Evolutionary conservation across 345 rosid genomes (phyloP).

Genomic region (Carallia brachiata): DNA sequence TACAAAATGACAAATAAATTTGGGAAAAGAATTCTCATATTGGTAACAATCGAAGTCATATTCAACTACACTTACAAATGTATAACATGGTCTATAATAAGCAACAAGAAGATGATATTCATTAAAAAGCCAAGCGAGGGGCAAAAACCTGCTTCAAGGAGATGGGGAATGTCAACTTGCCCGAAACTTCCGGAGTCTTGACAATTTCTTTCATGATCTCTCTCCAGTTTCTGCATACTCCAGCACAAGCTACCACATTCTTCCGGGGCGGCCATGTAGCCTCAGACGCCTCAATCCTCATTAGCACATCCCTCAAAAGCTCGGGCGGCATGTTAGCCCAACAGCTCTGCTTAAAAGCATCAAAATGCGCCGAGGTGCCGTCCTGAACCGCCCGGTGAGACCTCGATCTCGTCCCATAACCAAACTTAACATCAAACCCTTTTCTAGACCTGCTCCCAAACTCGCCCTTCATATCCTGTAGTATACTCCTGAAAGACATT

Average conservation of each 20-base stretch:
- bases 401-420: constrained; percentile 37
- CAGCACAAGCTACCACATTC: constrained; percentile 85
- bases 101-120: not conserved
- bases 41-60: not conserved
- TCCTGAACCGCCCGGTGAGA: constrained; percentile 91
- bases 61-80: not conserved
- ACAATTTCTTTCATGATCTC: constrained; percentile 86
- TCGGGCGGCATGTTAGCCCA: constrained; percentile 98
- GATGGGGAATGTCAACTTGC: constrained; percentile 83
- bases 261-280: constrained; percentile 68
- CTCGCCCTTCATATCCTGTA: constrained; percentile 15
- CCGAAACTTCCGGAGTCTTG: constrained; percentile 63
- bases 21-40: not conserved
- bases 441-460: constrained; percentile 10
- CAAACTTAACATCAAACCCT: constrained; percentile 11
- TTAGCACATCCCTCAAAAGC: constrained; percentile 78
- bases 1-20: not conserved
- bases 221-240: constrained; percentile 93
- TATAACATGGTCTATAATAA: not conserved
- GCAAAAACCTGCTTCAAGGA: constrained; percentile 80
- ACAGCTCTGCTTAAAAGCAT: constrained; percentile 82
- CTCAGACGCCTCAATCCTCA: constrained; percentile 83
- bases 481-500: constrained; percentile 17
- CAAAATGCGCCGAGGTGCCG: constrained; percentile 43
- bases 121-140: not conserved